A percentile compares a stretch with the other conserved stretches of the same genome.
These are phyloP conservation scores for Colletotrichum cordylinicola DNA, from an alignment of 2,329 filamentous ascomycete species.

Conservation along the genomic window DNA sequence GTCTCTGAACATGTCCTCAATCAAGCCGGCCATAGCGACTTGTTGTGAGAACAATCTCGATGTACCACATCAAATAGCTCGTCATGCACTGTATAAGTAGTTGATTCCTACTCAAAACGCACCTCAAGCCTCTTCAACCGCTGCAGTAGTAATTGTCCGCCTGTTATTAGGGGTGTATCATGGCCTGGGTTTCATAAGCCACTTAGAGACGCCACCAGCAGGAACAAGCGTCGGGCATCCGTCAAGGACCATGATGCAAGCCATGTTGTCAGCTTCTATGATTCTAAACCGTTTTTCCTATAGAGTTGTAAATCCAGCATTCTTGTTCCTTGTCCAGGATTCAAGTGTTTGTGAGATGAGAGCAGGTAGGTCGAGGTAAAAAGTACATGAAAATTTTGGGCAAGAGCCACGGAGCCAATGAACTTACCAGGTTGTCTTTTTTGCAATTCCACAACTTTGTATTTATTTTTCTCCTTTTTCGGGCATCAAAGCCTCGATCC, in stretches of 20 bases:
- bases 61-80: background rate
- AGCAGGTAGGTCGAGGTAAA: background rate
- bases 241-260: background rate
- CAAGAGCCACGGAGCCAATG: background rate
- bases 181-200: background rate
- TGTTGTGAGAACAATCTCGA: background rate
- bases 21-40: background rate
- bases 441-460: rapidly evolving
- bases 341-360: background rate
- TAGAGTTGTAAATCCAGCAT: too few species aligned
- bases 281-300: too few species aligned
- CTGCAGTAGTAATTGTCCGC: rapidly evolving
- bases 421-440: too few species aligned
- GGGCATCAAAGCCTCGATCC: background rate
- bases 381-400: background rate
- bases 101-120: background rate
- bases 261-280: background rate
- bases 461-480: background rate
- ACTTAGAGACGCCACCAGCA: background rate
- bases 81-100: rapidly evolving
- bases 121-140: background rate
- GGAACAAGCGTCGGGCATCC: background rate
- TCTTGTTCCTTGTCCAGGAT: background rate
- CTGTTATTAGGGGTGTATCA: background rate
- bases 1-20: background rate